Base-by-base conservation (phyloP, 2,329 filamentous ascomycete genomes). In the Didymella lethalis region DNA sequence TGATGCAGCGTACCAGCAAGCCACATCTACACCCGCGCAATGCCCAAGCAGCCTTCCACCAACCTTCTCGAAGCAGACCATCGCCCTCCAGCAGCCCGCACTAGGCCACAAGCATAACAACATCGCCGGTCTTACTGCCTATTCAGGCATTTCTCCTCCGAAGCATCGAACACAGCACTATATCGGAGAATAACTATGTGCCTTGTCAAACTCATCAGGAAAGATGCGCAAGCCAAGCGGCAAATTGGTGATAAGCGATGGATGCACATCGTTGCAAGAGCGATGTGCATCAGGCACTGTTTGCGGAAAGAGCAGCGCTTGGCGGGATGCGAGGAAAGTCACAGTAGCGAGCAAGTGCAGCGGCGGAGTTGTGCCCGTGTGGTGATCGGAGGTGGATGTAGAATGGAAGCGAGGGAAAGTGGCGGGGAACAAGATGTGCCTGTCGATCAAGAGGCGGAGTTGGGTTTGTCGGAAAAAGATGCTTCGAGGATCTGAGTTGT, bases 131-230 rank as follows among this genome's bases (percentile, higher is more conserved):
- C 48, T 20, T 48, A 52, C 28, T 57, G 29, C 54, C 54, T 45
- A 32, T 41, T 57, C 32, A 28, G 54, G 54, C 36, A 57, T 48
- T n/a, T 44, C 20, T 52, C 28, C 44, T 52, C 48, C 54, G 54
- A 31, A 36, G 48, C 48, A 48, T 57, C 54, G 48, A 57, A 52
- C 20, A 52, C 48, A 57, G 54, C 54, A 44, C 54, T 57, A 57
- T 48, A 43, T 52, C 54, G 54, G 48, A 57, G 54, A 52, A 57
- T 57, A 57, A 38, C 7, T 14, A 38, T 28, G 29, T 31, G 31
- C 2, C 20, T 43, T n/a, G 23, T 31, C 45, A 38, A 36, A n/a
- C 41, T 48, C 43, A 29, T 28, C 36, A 47, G 54, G 31, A 57
- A 57, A 52, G 48, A 52, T 52, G 54, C 48, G 54, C 48, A 57